phyloP scores from a whole-genome alignment of 169 alveolate genomes.

The Toxoplasma gondii region DNA sequence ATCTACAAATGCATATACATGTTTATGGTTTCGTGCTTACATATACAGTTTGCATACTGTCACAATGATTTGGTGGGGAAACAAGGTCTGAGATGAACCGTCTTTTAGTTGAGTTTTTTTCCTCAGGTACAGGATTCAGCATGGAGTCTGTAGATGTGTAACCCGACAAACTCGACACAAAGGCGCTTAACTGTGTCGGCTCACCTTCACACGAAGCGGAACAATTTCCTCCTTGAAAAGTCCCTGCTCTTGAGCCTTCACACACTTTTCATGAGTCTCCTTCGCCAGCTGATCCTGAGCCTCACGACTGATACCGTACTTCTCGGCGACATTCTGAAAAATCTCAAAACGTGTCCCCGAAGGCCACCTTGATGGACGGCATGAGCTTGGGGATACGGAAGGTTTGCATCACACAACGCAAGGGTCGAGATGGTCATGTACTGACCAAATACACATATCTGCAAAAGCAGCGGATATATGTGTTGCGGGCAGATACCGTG shows the following conservation, averaged over 20 bases:
- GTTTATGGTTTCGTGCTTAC: background rate
- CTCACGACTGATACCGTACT: slow-evolving; percentile 87
- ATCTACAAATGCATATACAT: background rate
- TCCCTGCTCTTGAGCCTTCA: slow-evolving; percentile 72
- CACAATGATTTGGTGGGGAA: no score
- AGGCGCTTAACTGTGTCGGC: background rate
- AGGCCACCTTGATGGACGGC: no score
- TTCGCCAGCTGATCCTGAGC: slow-evolving; percentile 88
- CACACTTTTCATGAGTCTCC: slow-evolving; percentile 86
- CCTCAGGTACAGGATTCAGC: no score
- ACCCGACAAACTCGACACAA: background rate
- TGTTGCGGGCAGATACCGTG: background rate
- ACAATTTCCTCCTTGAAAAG: slow-evolving; percentile 75
- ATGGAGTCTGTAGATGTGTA: no score
- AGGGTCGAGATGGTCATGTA: background rate
- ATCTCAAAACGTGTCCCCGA: background rate
- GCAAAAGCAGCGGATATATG: slow-evolving; percentile 49
- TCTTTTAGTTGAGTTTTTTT: no score
- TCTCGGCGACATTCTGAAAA: slow-evolving; percentile 76
- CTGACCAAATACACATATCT: background rate
- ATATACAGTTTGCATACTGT: no score
- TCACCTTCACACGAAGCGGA: slow-evolving; percentile 81
- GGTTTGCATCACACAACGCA: background rate
- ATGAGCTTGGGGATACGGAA: background rate
- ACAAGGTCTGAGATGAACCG: no score